phyloP scores from a whole-genome alignment of 75 land plant species.

The Cupressus sempervirens region DNA sequence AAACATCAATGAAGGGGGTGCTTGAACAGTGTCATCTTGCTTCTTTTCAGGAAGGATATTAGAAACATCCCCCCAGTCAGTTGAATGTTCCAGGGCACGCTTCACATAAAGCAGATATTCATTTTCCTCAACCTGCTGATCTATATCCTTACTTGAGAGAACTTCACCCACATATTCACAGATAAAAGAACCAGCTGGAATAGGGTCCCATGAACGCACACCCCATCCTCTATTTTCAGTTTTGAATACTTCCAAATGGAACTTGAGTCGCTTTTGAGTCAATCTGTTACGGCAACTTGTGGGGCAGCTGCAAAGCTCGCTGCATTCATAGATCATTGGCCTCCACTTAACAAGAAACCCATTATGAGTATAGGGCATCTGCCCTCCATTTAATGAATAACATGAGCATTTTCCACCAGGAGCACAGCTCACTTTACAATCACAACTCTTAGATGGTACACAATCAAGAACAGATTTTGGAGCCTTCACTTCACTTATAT shows the following conservation, averaged over 20 bases:
- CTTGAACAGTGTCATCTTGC: conserved; percentile 7
- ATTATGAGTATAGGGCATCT: conserved; percentile 26
- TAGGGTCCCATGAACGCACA: conserved; percentile 41
- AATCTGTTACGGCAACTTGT: conserved; percentile 25
- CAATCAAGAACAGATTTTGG: conserved; percentile 14
- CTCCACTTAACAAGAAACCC: conserved; percentile 26
- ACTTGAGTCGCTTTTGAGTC: conserved; percentile 25
- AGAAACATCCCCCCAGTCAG: conserved; percentile 27
- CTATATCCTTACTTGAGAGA: background rate
- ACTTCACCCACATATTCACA: conserved; percentile 43
- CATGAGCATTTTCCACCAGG: conserved; percentile 19
- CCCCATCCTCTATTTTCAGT: conserved; percentile 46
- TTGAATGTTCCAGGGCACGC: background rate
- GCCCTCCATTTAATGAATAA: conserved; percentile 20
- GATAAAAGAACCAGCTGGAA: conserved; percentile 43
- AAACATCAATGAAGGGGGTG: conserved; percentile 14
- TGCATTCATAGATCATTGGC: conserved; percentile 36
- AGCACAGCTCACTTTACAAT: conserved; percentile 7
- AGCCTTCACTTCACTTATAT: conserved; percentile 19
- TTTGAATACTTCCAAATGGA: conserved; percentile 44
- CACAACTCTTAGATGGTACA: conserved; percentile 9
- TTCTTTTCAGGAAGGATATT: conserved; percentile 8
- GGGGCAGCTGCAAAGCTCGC: conserved; percentile 25
- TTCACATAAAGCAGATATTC: conserved; percentile 9
- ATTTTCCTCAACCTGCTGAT: conserved; percentile 10